Percentiles rank a stretch among this genome's conserved stretches.
These are phyloP conservation scores for Oryza glaberrima DNA, from an alignment of 176 grass and related monocot species.

Conservation along the genomic window DNA sequence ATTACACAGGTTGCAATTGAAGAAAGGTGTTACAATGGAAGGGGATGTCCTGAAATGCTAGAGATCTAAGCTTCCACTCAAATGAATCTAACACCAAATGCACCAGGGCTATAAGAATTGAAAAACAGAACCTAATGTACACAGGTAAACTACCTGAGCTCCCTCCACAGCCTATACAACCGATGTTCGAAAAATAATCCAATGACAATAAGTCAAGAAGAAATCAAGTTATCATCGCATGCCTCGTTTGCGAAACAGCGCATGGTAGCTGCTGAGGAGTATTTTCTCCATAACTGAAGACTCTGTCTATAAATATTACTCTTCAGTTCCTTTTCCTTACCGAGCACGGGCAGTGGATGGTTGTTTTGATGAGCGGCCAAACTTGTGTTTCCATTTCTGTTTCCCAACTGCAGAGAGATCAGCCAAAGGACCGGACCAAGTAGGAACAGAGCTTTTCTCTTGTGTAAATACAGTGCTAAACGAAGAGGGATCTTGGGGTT, in stretches of 20 bases:
- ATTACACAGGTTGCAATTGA: constrained; percentile 34
- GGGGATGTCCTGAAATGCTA: constrained; percentile 36
- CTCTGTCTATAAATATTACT: constrained; percentile 42
- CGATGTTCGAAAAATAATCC: constrained; percentile 48
- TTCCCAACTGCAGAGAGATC: constrained; percentile 55
- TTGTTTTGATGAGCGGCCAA: constrained; percentile 64
- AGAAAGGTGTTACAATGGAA: constrained; percentile 44
- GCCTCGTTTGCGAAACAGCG: constrained; percentile 30
- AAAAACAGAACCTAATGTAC: constrained; percentile 76
- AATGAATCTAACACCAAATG: constrained; percentile 54
- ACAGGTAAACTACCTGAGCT: constrained; percentile 57
- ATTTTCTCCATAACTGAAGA: constrained; percentile 27
- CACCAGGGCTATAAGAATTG: constrained; percentile 44
- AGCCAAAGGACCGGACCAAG: constrained; percentile 84
- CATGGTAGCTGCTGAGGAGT: constrained; percentile 11
- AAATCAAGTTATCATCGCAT: constrained; percentile 45
- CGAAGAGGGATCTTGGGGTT: constrained; percentile 67
- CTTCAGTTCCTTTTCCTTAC: constrained; percentile 39
- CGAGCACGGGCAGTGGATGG: constrained; percentile 65
- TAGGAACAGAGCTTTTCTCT: constrained; percentile 62
- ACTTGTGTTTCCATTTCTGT: constrained; percentile 71
- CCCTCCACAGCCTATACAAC: constrained; percentile 58
- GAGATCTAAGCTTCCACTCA: constrained; percentile 42
- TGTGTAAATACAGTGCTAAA: constrained; percentile 81
- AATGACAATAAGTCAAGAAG: constrained; percentile 58